phyloP scores from a whole-genome alignment of 179 eudicot genomes.

The Beta corolliflora region DNA sequence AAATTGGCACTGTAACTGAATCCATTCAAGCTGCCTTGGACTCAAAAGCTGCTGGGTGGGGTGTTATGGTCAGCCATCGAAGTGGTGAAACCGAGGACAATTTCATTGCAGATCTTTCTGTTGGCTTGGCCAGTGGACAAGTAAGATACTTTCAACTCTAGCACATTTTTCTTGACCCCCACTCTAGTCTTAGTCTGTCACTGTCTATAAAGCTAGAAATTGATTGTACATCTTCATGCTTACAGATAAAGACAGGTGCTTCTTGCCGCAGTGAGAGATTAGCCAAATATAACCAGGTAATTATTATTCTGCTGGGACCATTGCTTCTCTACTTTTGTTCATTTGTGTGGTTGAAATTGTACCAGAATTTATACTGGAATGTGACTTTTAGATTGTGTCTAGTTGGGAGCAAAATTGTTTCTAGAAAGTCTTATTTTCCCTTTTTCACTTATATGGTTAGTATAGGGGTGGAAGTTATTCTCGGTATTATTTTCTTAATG shows the following conservation, averaged over 20 bases:
- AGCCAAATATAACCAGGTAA: slow-evolving; percentile 97
- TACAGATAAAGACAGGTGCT: slow-evolving; percentile 96
- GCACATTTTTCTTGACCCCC: background rate
- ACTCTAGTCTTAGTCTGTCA: background rate
- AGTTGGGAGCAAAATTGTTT: background rate
- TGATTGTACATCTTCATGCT: slow-evolving; percentile 17
- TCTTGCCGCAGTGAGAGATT: slow-evolving; percentile 98
- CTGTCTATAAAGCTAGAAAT: background rate
- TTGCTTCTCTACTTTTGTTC: background rate
- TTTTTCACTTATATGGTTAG: background rate
- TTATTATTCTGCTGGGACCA: background rate
- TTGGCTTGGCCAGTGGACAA: slow-evolving; percentile 99
- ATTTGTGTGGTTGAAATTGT: background rate
- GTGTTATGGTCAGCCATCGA: slow-evolving; percentile 99
- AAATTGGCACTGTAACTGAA: slow-evolving; percentile 89
- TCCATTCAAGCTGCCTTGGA: slow-evolving; percentile 93
- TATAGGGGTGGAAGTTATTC: background rate
- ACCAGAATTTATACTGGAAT: background rate
- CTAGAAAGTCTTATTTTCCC: background rate
- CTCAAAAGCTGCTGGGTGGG: slow-evolving; percentile 99
- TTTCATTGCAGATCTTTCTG: slow-evolving; percentile 96
- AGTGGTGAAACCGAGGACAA: slow-evolving; percentile 99
- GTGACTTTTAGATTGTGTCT: background rate
- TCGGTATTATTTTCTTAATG: background rate
- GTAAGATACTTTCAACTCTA: slow-evolving; percentile 32